Conservation (phyloP, 129 eudicot genomes). For the sunflower (Helianthus annuus) region DNA sequence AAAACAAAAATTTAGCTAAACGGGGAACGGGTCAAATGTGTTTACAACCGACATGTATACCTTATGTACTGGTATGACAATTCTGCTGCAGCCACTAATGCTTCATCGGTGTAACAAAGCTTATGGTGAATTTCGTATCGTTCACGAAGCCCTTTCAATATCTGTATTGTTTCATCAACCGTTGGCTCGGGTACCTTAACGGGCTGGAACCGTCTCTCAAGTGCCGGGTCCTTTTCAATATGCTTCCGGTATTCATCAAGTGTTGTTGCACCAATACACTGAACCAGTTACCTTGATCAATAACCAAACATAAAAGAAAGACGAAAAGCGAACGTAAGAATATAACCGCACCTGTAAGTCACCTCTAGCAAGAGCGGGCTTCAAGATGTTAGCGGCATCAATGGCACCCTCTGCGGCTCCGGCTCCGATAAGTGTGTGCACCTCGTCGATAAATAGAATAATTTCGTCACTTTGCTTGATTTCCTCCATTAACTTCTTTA, state of each 20-base stretch:
- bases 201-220: slow-evolving; percentile 91
- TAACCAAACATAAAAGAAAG: background rate
- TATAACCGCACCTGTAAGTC: slow-evolving; percentile 68
- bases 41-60: slow-evolving; percentile 26
- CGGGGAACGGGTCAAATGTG: no score
- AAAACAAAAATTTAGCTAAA: background rate
- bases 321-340: no score
- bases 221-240: slow-evolving; percentile 90
- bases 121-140: slow-evolving; percentile 95
- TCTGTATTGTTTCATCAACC: slow-evolving; percentile 90
- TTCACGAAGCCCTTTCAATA: slow-evolving; percentile 81
- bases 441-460: slow-evolving; percentile 87
- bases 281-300: slow-evolving; percentile 13
- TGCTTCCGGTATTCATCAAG: slow-evolving; percentile 94
- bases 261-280: slow-evolving; percentile 97
- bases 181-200: slow-evolving; percentile 96
- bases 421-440: slow-evolving; percentile 87
- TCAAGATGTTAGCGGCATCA: slow-evolving; percentile 91
- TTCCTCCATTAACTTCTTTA: slow-evolving; percentile 94
- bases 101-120: slow-evolving; percentile 87
- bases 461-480: slow-evolving; percentile 85
- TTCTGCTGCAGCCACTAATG: slow-evolving; percentile 81
- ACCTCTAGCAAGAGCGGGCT: slow-evolving; percentile 91
- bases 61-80: slow-evolving; percentile 86
- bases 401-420: slow-evolving; percentile 49